These are phyloP conservation scores for Corchorus olitorius DNA, from an alignment of 345 rosid genomes.

Conservation along the genomic window DNA sequence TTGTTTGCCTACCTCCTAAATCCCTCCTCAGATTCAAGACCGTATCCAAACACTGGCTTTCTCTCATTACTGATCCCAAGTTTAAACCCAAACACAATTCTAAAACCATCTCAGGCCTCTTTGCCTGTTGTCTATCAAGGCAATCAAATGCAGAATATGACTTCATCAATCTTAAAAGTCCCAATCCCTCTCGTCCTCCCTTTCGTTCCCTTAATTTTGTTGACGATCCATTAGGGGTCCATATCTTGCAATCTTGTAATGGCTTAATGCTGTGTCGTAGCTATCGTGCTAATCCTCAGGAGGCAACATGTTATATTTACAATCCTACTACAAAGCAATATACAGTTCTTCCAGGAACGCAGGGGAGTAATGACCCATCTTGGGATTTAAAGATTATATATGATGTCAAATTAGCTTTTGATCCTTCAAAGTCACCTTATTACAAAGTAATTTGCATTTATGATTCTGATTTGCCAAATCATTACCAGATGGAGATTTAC, in stretches of 20 bases:
- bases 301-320: conserved; percentile 30
- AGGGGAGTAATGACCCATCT: no score
- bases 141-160: neutral
- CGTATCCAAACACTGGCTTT: conserved; percentile 38
- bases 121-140: neutral
- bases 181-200: conserved; percentile 20
- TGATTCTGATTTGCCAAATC: neutral
- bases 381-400: neutral
- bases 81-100: conserved; percentile 15
- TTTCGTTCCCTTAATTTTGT: conserved; percentile 25
- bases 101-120: conserved; percentile 18
- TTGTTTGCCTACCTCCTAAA: conserved; percentile 31
- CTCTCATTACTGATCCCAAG: conserved; percentile 31
- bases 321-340: conserved; percentile 42
- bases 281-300: neutral
- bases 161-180: conserved; percentile 20
- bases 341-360: conserved; percentile 23
- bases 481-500: conserved; percentile 33
- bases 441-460: conserved; percentile 40
- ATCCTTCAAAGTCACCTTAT: conserved; percentile 42
- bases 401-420: conserved; percentile 40
- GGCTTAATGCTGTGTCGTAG: conserved; percentile 47
- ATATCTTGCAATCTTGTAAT: conserved; percentile 45
- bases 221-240: conserved; percentile 25
- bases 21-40: conserved; percentile 39